phyloP scores from a whole-genome alignment of 2,329 filamentous ascomycete genomes.

The Plenodomus tracheiphilus region DNA sequence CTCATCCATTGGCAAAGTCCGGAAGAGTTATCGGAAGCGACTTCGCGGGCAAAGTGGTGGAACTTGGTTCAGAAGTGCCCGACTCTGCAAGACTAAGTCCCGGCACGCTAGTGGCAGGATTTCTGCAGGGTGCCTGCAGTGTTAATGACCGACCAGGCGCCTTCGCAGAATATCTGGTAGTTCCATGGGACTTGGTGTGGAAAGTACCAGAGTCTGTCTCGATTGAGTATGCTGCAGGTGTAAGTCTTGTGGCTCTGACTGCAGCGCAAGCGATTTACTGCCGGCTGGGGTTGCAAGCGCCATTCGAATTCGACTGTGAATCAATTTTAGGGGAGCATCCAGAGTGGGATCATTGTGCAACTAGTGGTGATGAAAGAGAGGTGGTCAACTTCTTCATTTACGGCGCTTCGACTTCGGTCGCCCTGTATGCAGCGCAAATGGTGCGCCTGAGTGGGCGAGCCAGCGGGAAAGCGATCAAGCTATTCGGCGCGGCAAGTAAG shows the following conservation, averaged over 20 bases:
- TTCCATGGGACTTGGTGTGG: slow-evolving; percentile 47
- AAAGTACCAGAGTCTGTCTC: slow-evolving; percentile 36
- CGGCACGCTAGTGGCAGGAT: slow-evolving; percentile 47
- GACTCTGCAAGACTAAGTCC: slow-evolving; percentile 6
- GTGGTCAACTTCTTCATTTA: slow-evolving; percentile 33
- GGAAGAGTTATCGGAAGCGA: too few relatives aligned
- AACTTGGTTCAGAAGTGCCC: slow-evolving; percentile 15
- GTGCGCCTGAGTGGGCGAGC: too few relatives aligned
- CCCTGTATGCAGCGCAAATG: too few relatives aligned
- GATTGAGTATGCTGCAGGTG: slow-evolving; percentile 44
- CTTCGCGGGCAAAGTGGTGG: too few relatives aligned
- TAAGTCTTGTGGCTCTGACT: slow-evolving; percentile 49
- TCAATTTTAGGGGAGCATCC: slow-evolving; percentile 13
- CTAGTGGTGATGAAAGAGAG: background rate
- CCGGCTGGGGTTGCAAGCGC: slow-evolving; percentile 42
- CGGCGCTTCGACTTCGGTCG: slow-evolving; percentile 42
- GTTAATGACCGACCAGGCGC: slow-evolving; percentile 50
- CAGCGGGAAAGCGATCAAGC: too few relatives aligned
- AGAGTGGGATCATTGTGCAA: slow-evolving; percentile 3
- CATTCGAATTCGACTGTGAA: slow-evolving; percentile 34
- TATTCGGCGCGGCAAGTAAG: too few relatives aligned
- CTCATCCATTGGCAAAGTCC: too few relatives aligned
- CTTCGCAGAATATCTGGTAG: slow-evolving; percentile 49
- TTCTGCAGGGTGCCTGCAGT: slow-evolving; percentile 51
- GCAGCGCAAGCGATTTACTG: slow-evolving; percentile 49